Conservation (phyloP, 2,329 filamentous ascomycete species). For the Talaromyces sp. region DNA sequence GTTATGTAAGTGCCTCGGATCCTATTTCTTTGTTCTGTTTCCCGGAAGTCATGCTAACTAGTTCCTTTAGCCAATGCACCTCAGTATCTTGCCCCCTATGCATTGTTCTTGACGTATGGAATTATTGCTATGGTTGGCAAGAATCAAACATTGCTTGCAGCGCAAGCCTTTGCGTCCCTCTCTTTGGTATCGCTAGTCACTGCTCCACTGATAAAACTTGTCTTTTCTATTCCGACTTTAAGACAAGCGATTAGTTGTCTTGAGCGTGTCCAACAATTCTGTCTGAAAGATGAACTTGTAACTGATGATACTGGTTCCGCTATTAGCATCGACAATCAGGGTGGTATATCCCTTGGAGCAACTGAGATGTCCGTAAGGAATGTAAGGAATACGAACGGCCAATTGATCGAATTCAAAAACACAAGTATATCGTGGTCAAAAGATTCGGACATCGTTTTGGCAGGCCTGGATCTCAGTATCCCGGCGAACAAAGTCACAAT, state of each 20-base stretch:
- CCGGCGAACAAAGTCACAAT: conserved; percentile 43
- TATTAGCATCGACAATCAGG: background rate
- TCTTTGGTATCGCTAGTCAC: conserved; percentile 24
- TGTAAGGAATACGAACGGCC: background rate
- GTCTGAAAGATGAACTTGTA: conserved; percentile 17
- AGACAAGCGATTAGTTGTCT: conserved; percentile 37
- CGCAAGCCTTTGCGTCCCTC: conserved; percentile 22
- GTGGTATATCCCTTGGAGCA: background rate
- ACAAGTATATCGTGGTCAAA: conserved; percentile 22
- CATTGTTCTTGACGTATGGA: conserved; percentile 20
- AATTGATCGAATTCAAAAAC: conserved; percentile 27
- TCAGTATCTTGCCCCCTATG: conserved; percentile 23
- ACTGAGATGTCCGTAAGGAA: background rate
- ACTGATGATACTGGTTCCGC: background rate
- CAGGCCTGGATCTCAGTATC: conserved; percentile 38
- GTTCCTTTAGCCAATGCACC: background rate
- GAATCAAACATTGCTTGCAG: conserved; percentile 18
- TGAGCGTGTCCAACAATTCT: conserved; percentile 37
- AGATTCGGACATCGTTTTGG: conserved; percentile 29
- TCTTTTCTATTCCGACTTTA: conserved; percentile 27
- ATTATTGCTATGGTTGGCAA: conserved; percentile 17
- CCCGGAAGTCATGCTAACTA: background rate
- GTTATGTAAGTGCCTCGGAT: background rate
- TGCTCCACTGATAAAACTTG: conserved; percentile 19
- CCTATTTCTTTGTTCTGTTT: background rate